These are phyloP conservation scores for Leccinum arenicola DNA, from an alignment of 768 basidiomycete species.

Conservation along the genomic window DNA sequence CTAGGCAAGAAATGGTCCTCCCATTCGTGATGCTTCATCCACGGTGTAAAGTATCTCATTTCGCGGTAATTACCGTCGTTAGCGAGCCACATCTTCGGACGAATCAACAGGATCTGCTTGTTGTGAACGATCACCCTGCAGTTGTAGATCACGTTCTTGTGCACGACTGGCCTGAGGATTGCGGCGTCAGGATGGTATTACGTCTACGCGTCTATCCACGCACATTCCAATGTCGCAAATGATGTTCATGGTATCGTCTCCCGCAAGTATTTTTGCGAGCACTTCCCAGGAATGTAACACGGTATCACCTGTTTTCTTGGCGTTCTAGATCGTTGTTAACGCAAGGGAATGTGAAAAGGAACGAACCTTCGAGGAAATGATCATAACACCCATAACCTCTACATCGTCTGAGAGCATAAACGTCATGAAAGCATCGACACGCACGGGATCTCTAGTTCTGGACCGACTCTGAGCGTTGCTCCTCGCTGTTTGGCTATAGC, in stretches of 20 bases:
- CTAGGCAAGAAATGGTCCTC: conserved; percentile 92
- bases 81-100: conserved; percentile 99
- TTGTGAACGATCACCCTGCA: conserved; percentile 89
- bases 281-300: conserved; percentile 98
- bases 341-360: neutral
- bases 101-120: conserved; percentile 85
- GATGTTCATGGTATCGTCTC: conserved; percentile 78
- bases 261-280: conserved; percentile 82
- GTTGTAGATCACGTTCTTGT: conserved; percentile 99
- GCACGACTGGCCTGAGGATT: conserved; percentile 79
- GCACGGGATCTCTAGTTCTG: conserved; percentile 94
- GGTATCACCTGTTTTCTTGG: conserved; percentile 72
- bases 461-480: conserved; percentile 90
- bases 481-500: conserved; percentile 83
- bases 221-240: conserved; percentile 97
- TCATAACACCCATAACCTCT: conserved; percentile 98
- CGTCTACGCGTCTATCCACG: conserved; percentile 22
- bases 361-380: conserved; percentile 90
- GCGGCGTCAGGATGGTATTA: conserved; percentile 2
- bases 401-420: conserved; percentile 4
- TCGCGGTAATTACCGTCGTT: conserved; percentile 98
- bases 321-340: neutral
- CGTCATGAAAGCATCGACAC: conserved; percentile 14
- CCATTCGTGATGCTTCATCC: conserved; percentile 84
- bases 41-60: conserved; percentile 89